Conservation (phyloP, 805 yeast species). For the Kuraishia capsulata region DNA sequence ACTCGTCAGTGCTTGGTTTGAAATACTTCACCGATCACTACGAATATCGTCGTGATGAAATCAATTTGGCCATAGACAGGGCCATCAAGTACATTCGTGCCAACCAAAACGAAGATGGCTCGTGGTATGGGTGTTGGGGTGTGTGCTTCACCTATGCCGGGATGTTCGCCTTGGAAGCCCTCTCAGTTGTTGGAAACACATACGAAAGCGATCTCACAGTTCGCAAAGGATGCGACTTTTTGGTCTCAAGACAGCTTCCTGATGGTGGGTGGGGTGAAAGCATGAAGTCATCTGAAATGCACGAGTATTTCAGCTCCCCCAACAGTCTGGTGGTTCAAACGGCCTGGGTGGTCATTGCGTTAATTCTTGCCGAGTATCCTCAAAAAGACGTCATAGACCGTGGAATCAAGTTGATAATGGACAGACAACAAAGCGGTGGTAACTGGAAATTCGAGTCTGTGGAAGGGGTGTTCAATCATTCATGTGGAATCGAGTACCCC, state of each 20-base stretch:
- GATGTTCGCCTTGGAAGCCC: slow-evolving; percentile 96
- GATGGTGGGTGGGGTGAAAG: slow-evolving; percentile 99
- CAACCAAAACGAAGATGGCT: slow-evolving; percentile 72
- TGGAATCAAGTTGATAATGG: slow-evolving; percentile 57
- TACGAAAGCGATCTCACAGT: slow-evolving; percentile 59
- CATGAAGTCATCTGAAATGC: slow-evolving; percentile 82
- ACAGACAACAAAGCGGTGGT: slow-evolving; percentile 64
- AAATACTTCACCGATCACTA: slow-evolving; percentile 64
- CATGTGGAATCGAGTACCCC: slow-evolving; percentile 89
- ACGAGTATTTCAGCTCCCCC: slow-evolving; percentile 53
- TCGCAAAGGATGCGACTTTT: slow-evolving; percentile 74
- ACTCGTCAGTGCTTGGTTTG: slow-evolving; percentile 85
- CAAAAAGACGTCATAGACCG: slow-evolving; percentile 46
- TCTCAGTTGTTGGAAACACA: slow-evolving; percentile 54
- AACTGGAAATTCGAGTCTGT: slow-evolving; percentile 79
- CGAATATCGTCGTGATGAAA: slow-evolving; percentile 57
- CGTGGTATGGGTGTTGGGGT: slow-evolving; percentile 99
- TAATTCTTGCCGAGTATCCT: slow-evolving; percentile 77
- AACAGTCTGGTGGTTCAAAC: slow-evolving; percentile 77
- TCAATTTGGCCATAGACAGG: slow-evolving; percentile 56
- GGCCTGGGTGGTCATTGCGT: slow-evolving; percentile 83
- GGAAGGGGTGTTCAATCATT: slow-evolving; percentile 95
- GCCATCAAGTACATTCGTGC: slow-evolving; percentile 67
- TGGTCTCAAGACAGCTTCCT: slow-evolving; percentile 59
- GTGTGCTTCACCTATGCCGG: slow-evolving; percentile 92